Conservation (phyloP, 768 basidiomycete genomes). For the Auriscalpium microsporum region DNA sequence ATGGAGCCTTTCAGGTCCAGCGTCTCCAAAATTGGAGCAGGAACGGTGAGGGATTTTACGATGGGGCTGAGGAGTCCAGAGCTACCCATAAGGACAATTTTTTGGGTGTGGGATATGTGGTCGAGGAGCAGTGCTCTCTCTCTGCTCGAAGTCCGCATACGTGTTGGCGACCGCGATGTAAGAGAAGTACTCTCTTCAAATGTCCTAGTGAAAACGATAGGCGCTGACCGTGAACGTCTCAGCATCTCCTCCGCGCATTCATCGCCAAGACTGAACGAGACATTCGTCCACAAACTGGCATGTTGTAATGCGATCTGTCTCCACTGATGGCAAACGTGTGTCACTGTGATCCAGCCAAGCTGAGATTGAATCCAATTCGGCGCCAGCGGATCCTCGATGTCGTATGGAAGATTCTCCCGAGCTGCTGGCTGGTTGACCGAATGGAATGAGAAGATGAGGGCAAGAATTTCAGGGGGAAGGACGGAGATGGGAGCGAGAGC, state of each 20-base stretch:
- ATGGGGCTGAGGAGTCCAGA: no score
- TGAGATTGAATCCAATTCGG: no score
- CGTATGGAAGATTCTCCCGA: background rate
- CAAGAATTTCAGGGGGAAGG: conserved; percentile 9
- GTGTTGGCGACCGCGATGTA: no score
- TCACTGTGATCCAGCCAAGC: conserved; percentile 5
- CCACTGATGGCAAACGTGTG: conserved; percentile 12
- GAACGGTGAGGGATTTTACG: background rate
- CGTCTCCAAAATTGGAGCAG: background rate
- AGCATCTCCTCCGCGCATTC: conserved; percentile 2
- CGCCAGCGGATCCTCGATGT: no score
- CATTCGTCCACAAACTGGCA: conserved; percentile 1
- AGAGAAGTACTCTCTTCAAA: no score
- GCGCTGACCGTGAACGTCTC: background rate
- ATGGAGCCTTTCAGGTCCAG: background rate
- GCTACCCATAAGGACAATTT: no score
- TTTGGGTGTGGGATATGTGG: no score
- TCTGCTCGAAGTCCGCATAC: no score
- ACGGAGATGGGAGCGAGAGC: background rate
- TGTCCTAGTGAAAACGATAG: background rate
- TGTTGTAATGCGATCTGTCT: conserved; percentile 7
- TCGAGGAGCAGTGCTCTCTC: no score
- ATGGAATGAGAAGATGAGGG: conserved; percentile 1
- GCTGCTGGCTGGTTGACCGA: background rate
- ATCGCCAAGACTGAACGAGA: background rate